Percentiles rank a stretch among this genome's conserved stretches.
These are phyloP conservation scores for Piromyces sp. DNA, from an alignment of 192 early-diverging fungal genomes.

Conservation along the genomic window DNA sequence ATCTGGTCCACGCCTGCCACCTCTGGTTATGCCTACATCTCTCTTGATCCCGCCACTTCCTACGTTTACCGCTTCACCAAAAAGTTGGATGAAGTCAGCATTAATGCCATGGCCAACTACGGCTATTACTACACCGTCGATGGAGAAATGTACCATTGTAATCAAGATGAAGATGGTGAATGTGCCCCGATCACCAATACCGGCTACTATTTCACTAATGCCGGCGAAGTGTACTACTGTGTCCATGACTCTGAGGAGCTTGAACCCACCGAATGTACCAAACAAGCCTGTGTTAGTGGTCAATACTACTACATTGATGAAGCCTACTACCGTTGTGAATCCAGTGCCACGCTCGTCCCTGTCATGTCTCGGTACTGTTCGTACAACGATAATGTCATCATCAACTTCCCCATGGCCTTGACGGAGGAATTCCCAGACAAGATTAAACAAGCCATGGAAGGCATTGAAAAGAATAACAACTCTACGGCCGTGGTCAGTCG, in stretches of 20 bases:
- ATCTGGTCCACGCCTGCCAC: not conserved
- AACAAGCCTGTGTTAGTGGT: not conserved
- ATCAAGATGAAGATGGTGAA: not conserved
- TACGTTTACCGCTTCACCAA: not conserved
- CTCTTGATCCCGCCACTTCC: not conserved
- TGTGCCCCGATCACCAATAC: not conserved
- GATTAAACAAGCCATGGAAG: too few species aligned
- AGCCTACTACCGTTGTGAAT: not conserved
- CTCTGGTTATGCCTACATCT: not conserved
- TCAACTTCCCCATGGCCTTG: not conserved
- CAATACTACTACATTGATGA: not conserved
- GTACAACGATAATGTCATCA: not conserved
- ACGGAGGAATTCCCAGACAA: too few species aligned
- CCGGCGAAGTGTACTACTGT: not conserved
- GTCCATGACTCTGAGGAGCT: not conserved
- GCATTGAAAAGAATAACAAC: too few species aligned
- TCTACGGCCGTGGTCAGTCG: too few species aligned
- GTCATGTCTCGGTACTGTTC: not conserved
- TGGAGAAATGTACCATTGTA: not conserved
- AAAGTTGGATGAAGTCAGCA: not conserved
- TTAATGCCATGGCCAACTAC: not conserved
- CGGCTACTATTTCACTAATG: not conserved
- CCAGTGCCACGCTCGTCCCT: not conserved
- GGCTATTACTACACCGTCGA: not conserved
- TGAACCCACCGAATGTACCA: not conserved